Conservation (phyloP, 2,329 filamentous ascomycete genomes). For the Penicillium sclerotigenum region DNA sequence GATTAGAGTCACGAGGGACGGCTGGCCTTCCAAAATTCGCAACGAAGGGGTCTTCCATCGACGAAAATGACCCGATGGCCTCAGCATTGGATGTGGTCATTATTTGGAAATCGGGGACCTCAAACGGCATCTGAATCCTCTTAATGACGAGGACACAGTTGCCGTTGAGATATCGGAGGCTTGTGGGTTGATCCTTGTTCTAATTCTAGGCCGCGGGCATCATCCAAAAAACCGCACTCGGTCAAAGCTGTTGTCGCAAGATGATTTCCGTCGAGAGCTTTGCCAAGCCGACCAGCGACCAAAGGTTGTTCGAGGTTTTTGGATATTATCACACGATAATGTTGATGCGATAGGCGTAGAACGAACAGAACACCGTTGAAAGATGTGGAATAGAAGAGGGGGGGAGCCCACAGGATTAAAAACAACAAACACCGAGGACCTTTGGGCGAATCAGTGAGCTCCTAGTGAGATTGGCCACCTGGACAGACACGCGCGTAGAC, state of each 20-base stretch:
- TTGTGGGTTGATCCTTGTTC: constrained; percentile 25
- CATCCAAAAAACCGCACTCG: constrained; percentile 22
- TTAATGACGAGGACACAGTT: constrained; percentile 20
- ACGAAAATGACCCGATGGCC: constrained; percentile 18
- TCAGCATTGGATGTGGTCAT: constrained; percentile 18
- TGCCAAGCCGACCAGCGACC: constrained; percentile 35
- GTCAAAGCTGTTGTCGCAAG: constrained; percentile 8
- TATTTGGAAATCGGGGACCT: constrained; percentile 9
- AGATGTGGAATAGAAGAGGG: constrained; percentile 9
- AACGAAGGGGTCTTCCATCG: constrained; percentile 58
- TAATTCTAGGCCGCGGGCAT: constrained; percentile 29
- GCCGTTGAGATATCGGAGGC: constrained; percentile 19
- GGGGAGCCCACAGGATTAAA: constrained; percentile 6
- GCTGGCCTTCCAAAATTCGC: constrained; percentile 44
- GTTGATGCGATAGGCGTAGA: constrained; percentile 10
- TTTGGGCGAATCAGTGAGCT: constrained; percentile 16
- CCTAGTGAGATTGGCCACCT: constrained; percentile 10
- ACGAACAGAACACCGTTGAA: constrained; percentile 11
- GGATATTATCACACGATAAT: constrained; percentile 8
- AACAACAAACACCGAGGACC: constrained; percentile 17
- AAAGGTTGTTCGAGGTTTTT: constrained; percentile 13
- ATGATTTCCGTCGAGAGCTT: constrained; percentile 4
- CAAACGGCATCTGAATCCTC: constrained; percentile 22
- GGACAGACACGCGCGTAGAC: constrained; percentile 14
- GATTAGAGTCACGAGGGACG: constrained; percentile 52